Percentiles rank a stretch among this genome's conserved stretches.
These are phyloP conservation scores for Dryas drummondii DNA, from an alignment of 306 rosid species.

Conservation along the genomic window DNA sequence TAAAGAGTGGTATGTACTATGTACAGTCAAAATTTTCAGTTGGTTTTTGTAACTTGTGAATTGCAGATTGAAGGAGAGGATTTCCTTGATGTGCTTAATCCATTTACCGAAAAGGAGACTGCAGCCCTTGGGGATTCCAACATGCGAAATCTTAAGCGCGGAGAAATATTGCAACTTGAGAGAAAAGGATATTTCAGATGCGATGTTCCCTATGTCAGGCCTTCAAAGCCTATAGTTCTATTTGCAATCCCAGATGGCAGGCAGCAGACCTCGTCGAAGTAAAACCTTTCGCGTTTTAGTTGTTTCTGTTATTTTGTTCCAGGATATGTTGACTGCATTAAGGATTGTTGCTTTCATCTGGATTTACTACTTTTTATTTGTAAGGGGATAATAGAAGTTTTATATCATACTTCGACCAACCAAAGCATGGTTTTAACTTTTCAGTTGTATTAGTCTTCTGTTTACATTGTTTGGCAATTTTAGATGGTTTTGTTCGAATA, in stretches of 20 bases:
- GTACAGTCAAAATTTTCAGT: background rate
- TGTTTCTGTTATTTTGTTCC: background rate
- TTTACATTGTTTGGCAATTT: background rate
- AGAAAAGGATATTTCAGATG: conserved; percentile 93
- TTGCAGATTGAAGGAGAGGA: conserved; percentile 94
- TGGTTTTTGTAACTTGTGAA: conserved; percentile 12
- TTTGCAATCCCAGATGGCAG: conserved; percentile 87
- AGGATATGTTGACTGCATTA: background rate
- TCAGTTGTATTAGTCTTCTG: background rate
- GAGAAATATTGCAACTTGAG: conserved; percentile 87
- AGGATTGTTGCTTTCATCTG: background rate
- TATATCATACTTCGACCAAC: background rate
- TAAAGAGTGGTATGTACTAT: background rate
- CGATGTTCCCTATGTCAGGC: conserved; percentile 66
- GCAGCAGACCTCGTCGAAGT: conserved; percentile 59
- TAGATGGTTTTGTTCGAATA: no score
- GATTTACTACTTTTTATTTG: background rate
- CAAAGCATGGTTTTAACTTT: background rate
- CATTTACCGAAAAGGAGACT: conserved; percentile 71
- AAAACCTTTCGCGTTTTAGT: background rate
- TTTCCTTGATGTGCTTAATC: conserved; percentile 69
- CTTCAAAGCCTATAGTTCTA: conserved; percentile 71
- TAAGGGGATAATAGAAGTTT: background rate
- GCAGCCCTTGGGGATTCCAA: conserved; percentile 81
- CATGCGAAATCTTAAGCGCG: conserved; percentile 69